Conservation (phyloP, 2,329 filamentous ascomycete species). For the Cryphonectria naterciae region DNA sequence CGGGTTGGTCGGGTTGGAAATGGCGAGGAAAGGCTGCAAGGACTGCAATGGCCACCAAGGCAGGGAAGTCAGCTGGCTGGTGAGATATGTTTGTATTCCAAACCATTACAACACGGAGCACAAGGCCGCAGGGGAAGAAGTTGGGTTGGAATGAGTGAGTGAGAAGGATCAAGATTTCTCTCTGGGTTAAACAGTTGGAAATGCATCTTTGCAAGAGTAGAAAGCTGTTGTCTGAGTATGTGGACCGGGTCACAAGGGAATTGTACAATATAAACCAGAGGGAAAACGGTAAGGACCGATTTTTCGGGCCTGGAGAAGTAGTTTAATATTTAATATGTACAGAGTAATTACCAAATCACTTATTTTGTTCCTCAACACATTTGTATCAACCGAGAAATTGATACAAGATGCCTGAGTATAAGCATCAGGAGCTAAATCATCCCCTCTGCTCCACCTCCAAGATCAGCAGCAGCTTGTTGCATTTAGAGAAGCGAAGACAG, state of each 20-base stretch:
- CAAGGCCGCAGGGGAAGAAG: not conserved
- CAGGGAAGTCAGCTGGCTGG: conserved; percentile 40
- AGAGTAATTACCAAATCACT: not conserved
- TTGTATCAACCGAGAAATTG: not conserved
- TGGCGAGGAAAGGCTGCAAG: conserved; percentile 40
- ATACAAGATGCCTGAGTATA: not conserved
- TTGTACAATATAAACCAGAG: not conserved
- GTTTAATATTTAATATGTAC: conserved; percentile 6
- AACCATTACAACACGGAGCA: conserved; percentile 8
- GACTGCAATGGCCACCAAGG: conserved; percentile 40
- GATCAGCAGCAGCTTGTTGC: too few relatives aligned
- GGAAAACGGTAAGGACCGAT: not conserved
- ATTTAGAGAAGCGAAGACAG: conserved; percentile 31
- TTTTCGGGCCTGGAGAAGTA: not conserved
- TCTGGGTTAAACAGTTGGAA: not conserved
- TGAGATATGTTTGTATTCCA: conserved; percentile 32
- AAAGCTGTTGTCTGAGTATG: not conserved
- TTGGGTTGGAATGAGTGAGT: not conserved
- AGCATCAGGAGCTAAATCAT: conserved; percentile 16
- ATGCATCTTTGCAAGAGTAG: not conserved
- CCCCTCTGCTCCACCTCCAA: not conserved
- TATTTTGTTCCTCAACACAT: not conserved
- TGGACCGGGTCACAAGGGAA: not conserved
- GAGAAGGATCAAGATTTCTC: not conserved
- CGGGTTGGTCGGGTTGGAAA: conserved; percentile 41